These are phyloP conservation scores for Tulasnella sp. DNA, from an alignment of 768 basidiomycete species.

Conservation along the genomic window DNA sequence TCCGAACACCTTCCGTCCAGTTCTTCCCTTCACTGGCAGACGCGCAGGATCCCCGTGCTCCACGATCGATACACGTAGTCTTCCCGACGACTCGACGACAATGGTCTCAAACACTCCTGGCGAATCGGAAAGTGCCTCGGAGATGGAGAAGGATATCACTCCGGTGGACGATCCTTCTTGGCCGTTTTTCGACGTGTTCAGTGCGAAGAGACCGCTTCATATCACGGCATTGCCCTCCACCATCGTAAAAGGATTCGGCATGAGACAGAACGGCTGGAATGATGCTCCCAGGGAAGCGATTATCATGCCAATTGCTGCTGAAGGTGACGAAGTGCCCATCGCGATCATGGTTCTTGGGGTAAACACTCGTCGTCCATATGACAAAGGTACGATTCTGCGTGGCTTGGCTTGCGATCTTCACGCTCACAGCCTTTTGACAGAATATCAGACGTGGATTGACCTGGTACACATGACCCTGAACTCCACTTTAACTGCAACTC, in stretches of 20 bases:
- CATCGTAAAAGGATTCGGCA: neutral
- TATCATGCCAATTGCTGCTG: conserved; percentile 18
- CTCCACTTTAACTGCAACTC: conserved; percentile 18
- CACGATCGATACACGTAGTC: neutral
- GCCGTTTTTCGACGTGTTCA: conserved; percentile 10
- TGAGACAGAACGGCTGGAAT: conserved; percentile 17
- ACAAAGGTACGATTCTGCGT: conserved; percentile 4
- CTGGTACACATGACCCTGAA: conserved; percentile 16
- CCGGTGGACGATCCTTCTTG: neutral
- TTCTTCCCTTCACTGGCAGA: neutral
- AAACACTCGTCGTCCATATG: conserved; percentile 21
- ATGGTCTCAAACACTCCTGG: conserved; percentile 14
- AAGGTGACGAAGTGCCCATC: conserved; percentile 14
- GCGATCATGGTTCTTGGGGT: conserved; percentile 22
- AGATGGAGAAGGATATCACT: neutral
- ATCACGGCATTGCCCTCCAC: neutral
- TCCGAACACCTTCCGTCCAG: neutral
- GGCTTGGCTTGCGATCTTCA: neutral
- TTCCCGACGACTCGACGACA: neutral
- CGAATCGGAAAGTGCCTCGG: conserved; percentile 2
- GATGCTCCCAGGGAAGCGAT: conserved; percentile 18
- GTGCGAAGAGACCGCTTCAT: conserved; percentile 2
- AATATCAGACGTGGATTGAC: conserved; percentile 20
- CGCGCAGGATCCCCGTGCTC: neutral
- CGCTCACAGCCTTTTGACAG: neutral